Evolutionary conservation across 306 rosid species (phyloP), one percentile per base, ranked within the genome.

Genomic region (Argentina anserina): DNA sequence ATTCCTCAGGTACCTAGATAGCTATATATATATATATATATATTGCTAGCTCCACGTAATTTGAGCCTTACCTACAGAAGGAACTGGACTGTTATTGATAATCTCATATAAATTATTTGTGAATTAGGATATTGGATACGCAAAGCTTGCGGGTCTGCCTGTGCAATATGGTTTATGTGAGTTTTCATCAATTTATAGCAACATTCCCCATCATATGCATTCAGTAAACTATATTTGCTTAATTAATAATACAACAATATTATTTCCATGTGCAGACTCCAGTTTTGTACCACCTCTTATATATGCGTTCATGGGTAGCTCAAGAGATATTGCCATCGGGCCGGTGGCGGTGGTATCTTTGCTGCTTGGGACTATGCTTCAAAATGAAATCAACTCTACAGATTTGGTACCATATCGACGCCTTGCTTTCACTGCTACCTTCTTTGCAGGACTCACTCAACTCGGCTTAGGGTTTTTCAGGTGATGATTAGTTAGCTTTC

Each of bases 321-420:
- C 97, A 20, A 86, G 96, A 45, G 86, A 92, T 67, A 89, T 87
- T n/a, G 97, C 96, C 4, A 87, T 89, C 25, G 97, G 97, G 58
- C 96, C 97, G 0, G 97, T 84, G 15, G 97, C 97, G 2, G 97
- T 92, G 56, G 96, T 92, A 73, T 92, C 97, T 40, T 89, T 92
- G 53, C 76, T 92, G 82, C 90, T 92, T 58, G 97, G 97, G 6
- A 80, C 82, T 18, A 26, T 79, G 76, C 82, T 87, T 28, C 14
- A 40, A 9, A 37, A 81, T 46, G 96, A 83, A 70, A 77, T 86
- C n/a, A 75, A 78, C 58, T 11, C 60, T 6, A 20, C 72, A 26
- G 36, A 6, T 17, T 64, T 7, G 9, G 25, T 9, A 78, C 87
- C 82, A 0, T 92, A 87, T 41, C 65, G 47, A 21, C 80, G 91